Conservation (phyloP, 208 protist species). For the Acanthamoeba sp. region DNA sequence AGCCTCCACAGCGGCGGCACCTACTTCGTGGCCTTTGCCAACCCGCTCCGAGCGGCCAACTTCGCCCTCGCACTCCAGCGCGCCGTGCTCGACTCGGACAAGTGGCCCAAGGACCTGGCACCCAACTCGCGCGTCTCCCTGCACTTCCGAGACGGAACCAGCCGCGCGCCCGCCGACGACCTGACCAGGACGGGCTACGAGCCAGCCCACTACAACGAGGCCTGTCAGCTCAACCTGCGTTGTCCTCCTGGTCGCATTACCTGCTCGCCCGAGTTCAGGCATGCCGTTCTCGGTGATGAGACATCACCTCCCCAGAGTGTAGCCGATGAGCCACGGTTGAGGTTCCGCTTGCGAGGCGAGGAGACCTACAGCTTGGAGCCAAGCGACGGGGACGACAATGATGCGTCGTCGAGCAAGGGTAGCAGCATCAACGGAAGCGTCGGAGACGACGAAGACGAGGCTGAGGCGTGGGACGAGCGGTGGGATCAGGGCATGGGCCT, state of each 20-base stretch:
- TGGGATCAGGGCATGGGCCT: constrained; percentile 34
- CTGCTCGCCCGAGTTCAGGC: neutral
- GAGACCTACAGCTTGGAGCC: neutral
- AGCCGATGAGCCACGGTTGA: neutral
- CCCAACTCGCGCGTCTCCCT: neutral
- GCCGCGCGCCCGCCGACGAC: neutral
- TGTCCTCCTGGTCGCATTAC: neutral
- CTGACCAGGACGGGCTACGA: neutral
- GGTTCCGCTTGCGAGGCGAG: neutral
- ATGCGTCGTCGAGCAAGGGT: neutral
- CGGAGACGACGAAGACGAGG: neutral
- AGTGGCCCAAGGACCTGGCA: neutral
- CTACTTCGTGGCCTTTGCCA: constrained; percentile 1
- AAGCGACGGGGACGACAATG: neutral
- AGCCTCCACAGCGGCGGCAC: constrained; percentile 42
- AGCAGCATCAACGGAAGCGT: neutral
- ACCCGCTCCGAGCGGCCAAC: neutral
- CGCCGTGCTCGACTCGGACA: neutral
- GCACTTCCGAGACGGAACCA: neutral
- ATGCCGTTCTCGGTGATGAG: neutral
- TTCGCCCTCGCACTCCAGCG: neutral
- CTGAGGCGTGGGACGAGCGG: neutral
- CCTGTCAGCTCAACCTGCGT: neutral
- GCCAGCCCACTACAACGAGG: neutral
- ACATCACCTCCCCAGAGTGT: neutral